phyloP scores from a whole-genome alignment of 106 monocot genomes.

The Dendrobium catenatum region DNA sequence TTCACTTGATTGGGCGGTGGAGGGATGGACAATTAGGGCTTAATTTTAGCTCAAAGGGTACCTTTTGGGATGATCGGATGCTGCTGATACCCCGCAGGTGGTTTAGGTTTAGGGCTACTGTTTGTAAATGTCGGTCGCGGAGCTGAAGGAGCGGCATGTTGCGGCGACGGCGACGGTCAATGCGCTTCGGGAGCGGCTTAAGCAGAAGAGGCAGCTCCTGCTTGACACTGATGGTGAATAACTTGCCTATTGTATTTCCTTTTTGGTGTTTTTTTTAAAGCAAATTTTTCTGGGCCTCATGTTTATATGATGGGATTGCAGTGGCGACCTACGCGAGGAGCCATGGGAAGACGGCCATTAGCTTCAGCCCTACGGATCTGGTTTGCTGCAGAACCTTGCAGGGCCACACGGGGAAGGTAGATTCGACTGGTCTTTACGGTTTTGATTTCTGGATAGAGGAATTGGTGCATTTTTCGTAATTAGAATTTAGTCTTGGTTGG shows the following conservation, averaged over 20 bases:
- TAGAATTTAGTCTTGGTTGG: not conserved
- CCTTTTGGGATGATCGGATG: not conserved
- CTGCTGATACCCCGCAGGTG: constrained; percentile 1
- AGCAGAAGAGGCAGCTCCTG: constrained; percentile 49
- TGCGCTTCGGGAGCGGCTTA: constrained; percentile 56
- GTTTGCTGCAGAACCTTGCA: constrained; percentile 85
- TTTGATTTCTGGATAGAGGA: not conserved
- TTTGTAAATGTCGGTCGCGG: constrained; percentile 55
- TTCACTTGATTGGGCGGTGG: not conserved
- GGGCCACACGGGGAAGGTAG: constrained; percentile 86
- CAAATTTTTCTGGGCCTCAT: not conserved
- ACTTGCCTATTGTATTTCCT: not conserved
- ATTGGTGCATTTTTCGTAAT: not conserved
- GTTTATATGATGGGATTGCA: constrained; percentile 12
- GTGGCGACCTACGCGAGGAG: constrained; percentile 57
- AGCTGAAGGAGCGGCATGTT: constrained; percentile 73
- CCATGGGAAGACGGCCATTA: constrained; percentile 60
- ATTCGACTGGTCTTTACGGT: not conserved
- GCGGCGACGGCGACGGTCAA: constrained; percentile 69
- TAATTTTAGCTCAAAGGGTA: not conserved
- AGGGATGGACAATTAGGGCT: not conserved
- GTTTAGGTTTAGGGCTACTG: not conserved
- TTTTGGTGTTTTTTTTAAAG: not conserved
- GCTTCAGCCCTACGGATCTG: constrained; percentile 78
- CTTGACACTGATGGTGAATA: constrained; percentile 79